Conservation (phyloP, 495 filamentous ascomycete genomes). For the Elasticomyces elasticus region DNA sequence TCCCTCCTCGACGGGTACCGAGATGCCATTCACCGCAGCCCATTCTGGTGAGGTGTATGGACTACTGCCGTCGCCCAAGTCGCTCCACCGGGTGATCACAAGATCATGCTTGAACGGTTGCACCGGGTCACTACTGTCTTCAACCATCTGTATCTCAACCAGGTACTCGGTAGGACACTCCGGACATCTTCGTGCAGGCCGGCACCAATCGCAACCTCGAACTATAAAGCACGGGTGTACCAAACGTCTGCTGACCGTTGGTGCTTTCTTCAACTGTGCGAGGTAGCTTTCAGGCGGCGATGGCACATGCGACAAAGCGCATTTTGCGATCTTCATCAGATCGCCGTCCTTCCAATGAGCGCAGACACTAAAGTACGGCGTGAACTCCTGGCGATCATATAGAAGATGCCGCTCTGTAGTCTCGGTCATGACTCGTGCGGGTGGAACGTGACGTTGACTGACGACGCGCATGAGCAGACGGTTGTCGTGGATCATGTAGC, state of each 20-base stretch:
- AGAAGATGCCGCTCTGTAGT: conserved; percentile 42
- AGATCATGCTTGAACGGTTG: conserved; percentile 46
- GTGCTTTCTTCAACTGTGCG: conserved; percentile 23
- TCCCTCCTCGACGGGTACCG: background rate
- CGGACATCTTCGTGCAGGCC: conserved; percentile 48
- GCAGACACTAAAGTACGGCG: conserved; percentile 49
- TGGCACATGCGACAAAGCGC: conserved; percentile 48
- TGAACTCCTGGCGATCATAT: conserved; percentile 49
- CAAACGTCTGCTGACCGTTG: conserved; percentile 28
- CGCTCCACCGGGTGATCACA: conserved; percentile 50
- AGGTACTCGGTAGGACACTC: conserved; percentile 53
- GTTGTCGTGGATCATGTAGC: conserved; percentile 42
- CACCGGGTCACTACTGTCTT: conserved; percentile 34
- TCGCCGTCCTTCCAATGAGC: conserved; percentile 52
- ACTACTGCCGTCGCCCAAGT: conserved; percentile 44
- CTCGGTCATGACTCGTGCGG: conserved; percentile 32
- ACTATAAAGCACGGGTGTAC: conserved; percentile 39
- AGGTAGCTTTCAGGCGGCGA: conserved; percentile 27
- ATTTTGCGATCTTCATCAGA: conserved; percentile 48
- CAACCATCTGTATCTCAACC: conserved; percentile 45
- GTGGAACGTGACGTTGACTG: conserved; percentile 37
- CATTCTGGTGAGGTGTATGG: conserved; percentile 37
- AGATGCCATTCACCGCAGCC: conserved; percentile 39
- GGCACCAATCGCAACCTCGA: conserved; percentile 42
- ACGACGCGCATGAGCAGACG: conserved; percentile 45